Evolutionary conservation across 306 rosid species (phyloP).

Genomic region (Pachyrhizus erosus): DNA sequence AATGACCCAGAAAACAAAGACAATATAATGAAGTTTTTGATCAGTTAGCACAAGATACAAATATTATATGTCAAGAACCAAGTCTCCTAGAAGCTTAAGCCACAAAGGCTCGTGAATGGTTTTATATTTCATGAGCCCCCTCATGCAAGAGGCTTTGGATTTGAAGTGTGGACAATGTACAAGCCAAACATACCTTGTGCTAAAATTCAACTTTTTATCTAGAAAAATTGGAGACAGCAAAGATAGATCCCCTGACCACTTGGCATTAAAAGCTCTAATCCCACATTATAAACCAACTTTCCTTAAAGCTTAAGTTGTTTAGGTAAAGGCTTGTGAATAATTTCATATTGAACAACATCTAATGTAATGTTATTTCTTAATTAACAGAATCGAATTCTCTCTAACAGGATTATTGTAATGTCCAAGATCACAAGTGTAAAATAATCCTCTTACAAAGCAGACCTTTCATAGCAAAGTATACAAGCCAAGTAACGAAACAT

Average conservation of each 20-base stretch:
- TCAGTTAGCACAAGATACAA: constrained; percentile 34
- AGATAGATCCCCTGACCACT: constrained; percentile 5
- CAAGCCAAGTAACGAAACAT: constrained; percentile 14
- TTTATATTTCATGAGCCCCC: constrained; percentile 1
- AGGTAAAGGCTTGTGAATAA: not conserved
- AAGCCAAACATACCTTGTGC: not conserved
- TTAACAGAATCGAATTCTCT: constrained; percentile 17
- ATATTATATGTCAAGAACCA: constrained; percentile 6
- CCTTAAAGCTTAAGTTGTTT: not conserved
- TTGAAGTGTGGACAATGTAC: not conserved
- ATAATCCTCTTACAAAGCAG: not conserved
- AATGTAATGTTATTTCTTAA: constrained; percentile 28
- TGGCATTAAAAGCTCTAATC: not conserved
- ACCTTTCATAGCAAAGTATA: constrained; percentile 9
- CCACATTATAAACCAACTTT: not conserved
- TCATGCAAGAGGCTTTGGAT: not conserved
- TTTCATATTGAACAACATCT: not conserved
- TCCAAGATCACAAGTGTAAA: constrained; percentile 14
- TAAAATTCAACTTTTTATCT: constrained; percentile 2
- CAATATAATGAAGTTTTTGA: not conserved
- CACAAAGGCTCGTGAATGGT: not conserved
- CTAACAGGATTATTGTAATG: constrained; percentile 27
- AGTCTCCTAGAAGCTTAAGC: not conserved
- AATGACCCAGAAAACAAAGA: constrained; percentile 27
- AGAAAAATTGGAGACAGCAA: not conserved